Conservation (phyloP, 768 basidiomycete species). For the Rhodotorula kratochvilovae region DNA sequence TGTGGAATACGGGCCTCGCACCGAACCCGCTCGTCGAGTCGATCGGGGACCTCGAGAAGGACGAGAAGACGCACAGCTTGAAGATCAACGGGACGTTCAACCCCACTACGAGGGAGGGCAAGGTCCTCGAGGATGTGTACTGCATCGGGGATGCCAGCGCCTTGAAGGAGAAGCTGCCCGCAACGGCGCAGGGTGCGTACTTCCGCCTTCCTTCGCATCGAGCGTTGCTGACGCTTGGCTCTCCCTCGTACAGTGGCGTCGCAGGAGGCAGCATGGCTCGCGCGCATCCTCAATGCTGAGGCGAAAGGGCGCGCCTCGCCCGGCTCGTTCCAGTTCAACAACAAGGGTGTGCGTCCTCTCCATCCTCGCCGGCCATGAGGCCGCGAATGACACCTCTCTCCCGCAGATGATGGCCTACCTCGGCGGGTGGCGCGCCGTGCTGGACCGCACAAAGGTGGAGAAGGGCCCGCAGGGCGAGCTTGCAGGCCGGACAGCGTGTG, state of each 20-base stretch:
- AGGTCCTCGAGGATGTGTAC: constrained; percentile 65
- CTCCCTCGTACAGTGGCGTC: constrained; percentile 57
- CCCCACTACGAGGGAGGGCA: constrained; percentile 56
- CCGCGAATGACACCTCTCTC: neutral
- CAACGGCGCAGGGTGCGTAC: constrained; percentile 62
- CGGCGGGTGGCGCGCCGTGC: constrained; percentile 60
- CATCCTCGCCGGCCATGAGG: neutral
- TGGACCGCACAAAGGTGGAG: constrained; percentile 47
- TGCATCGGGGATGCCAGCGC: constrained; percentile 74
- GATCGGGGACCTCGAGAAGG: constrained; percentile 56
- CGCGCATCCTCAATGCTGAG: constrained; percentile 60
- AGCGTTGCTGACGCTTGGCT: too few species aligned
- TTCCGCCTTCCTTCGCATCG: too few species aligned
- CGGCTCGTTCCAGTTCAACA: constrained; percentile 60
- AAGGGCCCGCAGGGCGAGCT: constrained; percentile 49
- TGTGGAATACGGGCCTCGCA: constrained; percentile 82
- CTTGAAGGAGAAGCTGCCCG: constrained; percentile 61
- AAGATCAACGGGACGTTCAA: constrained; percentile 61
- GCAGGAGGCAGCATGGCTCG: constrained; percentile 68
- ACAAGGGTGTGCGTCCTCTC: constrained; percentile 55
- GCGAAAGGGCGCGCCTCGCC: constrained; percentile 16
- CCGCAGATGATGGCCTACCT: constrained; percentile 62
- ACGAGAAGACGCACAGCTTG: constrained; percentile 47
- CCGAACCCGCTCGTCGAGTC: constrained; percentile 71
- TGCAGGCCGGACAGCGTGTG: constrained; percentile 56